Conservation (phyloP, 257 asterid genomes). For the Solanum ossicruentum region DNA sequence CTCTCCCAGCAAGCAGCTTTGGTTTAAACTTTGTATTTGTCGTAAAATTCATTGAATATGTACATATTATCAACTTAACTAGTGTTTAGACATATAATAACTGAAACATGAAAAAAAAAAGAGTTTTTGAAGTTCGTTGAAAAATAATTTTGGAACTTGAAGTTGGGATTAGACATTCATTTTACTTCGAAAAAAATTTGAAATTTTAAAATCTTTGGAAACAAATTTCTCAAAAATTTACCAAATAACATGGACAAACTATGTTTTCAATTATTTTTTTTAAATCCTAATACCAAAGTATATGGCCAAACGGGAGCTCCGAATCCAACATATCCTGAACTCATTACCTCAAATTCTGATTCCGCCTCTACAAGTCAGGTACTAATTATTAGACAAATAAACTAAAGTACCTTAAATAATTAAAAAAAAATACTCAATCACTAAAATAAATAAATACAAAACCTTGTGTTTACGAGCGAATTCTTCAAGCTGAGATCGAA, state of each 20-base stretch:
- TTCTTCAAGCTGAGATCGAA: constrained; percentile 94
- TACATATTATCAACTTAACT: background rate
- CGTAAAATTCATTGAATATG: background rate
- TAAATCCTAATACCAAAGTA: too few species aligned
- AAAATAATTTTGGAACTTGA: too few species aligned
- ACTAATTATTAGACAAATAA: background rate
- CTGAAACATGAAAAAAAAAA: too few species aligned
- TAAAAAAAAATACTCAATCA: background rate
- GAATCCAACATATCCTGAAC: background rate
- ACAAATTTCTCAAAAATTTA: background rate
- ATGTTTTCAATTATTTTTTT: too few species aligned
- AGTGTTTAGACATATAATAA: background rate
- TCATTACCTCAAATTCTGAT: background rate
- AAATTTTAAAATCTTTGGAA: background rate
- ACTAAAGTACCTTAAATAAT: too few species aligned
- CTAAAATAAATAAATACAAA: background rate
- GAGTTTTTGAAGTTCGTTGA: background rate
- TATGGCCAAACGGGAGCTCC: background rate
- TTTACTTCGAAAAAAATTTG: background rate
- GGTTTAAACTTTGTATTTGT: background rate
- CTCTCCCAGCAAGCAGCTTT: background rate
- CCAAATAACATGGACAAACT: background rate
- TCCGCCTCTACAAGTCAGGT: background rate
- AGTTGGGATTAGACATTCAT: too few species aligned
- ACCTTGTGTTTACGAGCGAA: constrained; percentile 96